Evolutionary conservation across 2,329 filamentous ascomycete species (phyloP).

Genomic region (Aspergillus sp.): DNA sequence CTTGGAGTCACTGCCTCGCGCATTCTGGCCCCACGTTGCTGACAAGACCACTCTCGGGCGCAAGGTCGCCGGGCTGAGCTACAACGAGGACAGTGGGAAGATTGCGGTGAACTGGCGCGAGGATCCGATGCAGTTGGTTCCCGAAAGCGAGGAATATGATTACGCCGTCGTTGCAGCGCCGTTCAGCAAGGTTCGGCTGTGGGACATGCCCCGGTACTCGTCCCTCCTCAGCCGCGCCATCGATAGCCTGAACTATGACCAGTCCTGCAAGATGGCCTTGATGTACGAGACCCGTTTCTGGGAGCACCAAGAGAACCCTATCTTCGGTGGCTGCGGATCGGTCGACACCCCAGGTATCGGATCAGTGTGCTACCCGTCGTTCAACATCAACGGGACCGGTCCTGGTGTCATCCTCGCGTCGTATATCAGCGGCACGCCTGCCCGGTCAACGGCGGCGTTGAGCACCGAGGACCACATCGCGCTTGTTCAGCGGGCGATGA

Average conservation of each 20-base stretch:
- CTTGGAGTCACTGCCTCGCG: constrained; percentile 57
- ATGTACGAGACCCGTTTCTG: constrained; percentile 67
- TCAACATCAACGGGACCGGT: constrained; percentile 34
- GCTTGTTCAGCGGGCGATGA: constrained; percentile 64
- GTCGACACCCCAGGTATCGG: constrained; percentile 32
- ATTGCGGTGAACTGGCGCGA: constrained; percentile 60
- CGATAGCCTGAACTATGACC: constrained; percentile 49
- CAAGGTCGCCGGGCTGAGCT: constrained; percentile 58
- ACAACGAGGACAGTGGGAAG: constrained; percentile 50
- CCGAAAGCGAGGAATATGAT: constrained; percentile 57
- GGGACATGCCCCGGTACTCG: constrained; percentile 57
- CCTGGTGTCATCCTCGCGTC: constrained; percentile 47
- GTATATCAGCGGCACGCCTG: constrained; percentile 28
- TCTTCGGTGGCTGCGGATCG: constrained; percentile 55
- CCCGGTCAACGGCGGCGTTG: constrained; percentile 24
- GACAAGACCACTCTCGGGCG: constrained; percentile 57
- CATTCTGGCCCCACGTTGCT: constrained; percentile 62
- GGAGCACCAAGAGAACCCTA: constrained; percentile 55
- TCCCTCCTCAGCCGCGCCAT: constrained; percentile 52
- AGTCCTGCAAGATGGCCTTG: constrained; percentile 60
- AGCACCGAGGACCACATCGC: constrained; percentile 53
- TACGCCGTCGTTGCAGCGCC: constrained; percentile 66
- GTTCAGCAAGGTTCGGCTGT: constrained; percentile 63
- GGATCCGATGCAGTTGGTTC: constrained; percentile 35
- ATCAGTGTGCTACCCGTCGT: constrained; percentile 36